Base-by-base conservation (phyloP, 169 alveolate species). In the Fabrea salina region DNA sequence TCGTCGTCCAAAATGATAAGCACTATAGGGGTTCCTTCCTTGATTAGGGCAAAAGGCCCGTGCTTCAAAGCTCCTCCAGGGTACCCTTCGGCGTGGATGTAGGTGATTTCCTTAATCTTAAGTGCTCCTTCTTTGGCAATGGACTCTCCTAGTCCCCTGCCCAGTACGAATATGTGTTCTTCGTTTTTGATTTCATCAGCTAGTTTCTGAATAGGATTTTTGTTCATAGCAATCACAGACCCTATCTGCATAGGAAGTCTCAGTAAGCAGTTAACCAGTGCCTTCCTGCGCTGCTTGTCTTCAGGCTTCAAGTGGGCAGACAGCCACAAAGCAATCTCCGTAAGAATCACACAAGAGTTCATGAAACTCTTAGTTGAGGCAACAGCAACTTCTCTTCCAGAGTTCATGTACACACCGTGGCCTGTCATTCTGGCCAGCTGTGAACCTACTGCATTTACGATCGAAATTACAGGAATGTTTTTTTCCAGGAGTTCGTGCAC, bases 71-170 rank as follows among this genome's bases (percentile, higher is more conserved):
- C 98, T 22, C 99, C 99, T 6, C 98, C 97, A 2, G 97, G 87
- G 53, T 94, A 96, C 11, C 98, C 99, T 84, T 97, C 99, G n/a
- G 98, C 96, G 79, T 97, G 99, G 5, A 95, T 91, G 85, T 97
- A 96, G 16, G 99, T 89, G 16, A 97, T 80, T 86, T 98, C 99
- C 87, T 98, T 98, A 35, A 98, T 89, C 82, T 97, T 97, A 30
- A 98, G 83, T 0, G 99, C 99, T 40, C 99, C 99, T 85, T 98
- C 99, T 66, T 90, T 90, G 4, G 99, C 99, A 27, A 96, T 96
- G 13, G 98, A 93, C 70, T 94, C 95, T 33, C 97, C 96, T 40
- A 92, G 88, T 0, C 99, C 99, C 71, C 78, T 58, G 16, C 94
- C 94, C 43, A 91, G 59, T 1, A 86, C n/a, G 51, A 66, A 82